Conservation (phyloP, 164 flowering plant genomes). For the Brasenia schreberi region DNA sequence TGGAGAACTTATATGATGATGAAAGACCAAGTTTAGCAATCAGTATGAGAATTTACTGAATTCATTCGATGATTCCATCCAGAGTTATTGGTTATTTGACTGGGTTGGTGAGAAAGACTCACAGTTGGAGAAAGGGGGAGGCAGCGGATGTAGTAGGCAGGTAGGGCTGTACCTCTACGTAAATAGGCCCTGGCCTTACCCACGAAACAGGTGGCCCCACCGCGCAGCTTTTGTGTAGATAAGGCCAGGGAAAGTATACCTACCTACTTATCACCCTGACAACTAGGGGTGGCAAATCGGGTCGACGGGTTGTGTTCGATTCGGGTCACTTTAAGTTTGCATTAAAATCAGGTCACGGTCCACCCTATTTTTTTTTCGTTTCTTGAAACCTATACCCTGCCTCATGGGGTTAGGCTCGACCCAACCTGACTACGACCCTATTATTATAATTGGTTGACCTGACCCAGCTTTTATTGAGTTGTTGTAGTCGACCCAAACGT, state of each 20-base stretch:
- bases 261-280: neutral
- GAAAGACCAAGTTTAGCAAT: constrained; percentile 1
- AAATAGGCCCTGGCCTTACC: neutral
- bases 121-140: constrained; percentile 6
- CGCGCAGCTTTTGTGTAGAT: neutral
- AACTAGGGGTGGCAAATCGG: neutral
- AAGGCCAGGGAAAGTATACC: neutral
- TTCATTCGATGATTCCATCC: constrained; percentile 8
- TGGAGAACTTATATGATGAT: constrained; percentile 2
- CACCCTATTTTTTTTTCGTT: neutral
- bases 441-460: no score
- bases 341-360: no score
- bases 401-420: no score
- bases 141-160: constrained; percentile 14
- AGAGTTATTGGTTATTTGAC: constrained; percentile 12
- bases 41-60: constrained; percentile 2
- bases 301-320: no score
- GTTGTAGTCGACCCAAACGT: no score
- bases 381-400: no score
- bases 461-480: no score
- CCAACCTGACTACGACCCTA: no score
- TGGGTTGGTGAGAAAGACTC: constrained; percentile 17
- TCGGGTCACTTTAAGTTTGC: no score
- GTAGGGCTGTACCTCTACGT: constrained; percentile 7
- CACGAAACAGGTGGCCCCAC: neutral